Conservation (phyloP, 2,329 filamentous ascomycete species). For the Clonostachys rosea region DNA sequence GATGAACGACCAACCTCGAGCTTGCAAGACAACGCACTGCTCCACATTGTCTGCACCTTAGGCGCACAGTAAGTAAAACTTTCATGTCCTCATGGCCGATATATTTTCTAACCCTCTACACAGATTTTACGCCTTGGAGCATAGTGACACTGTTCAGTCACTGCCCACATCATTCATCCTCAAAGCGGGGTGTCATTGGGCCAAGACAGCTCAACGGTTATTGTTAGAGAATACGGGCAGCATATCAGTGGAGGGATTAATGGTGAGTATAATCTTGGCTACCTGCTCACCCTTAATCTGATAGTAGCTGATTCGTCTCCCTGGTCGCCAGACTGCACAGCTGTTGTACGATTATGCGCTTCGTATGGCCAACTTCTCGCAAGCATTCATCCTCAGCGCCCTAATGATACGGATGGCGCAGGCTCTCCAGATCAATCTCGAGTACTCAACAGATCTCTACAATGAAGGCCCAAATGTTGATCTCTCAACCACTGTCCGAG, state of each 20-base stretch:
- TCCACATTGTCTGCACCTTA: conserved; percentile 1
- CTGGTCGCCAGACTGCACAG: conserved; percentile 2
- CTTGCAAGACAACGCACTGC: background rate
- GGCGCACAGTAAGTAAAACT: background rate
- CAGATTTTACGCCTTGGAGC: conserved; percentile 9
- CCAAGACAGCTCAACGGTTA: conserved; percentile 5
- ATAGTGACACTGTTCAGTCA: conserved; percentile 2
- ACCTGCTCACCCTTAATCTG: too few species aligned
- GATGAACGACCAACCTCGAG: background rate
- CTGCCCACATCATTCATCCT: conserved; percentile 1
- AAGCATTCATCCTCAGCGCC: conserved; percentile 10
- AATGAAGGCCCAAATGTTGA: background rate
- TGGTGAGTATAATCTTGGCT: conserved; percentile 1
- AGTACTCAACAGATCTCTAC: conserved; percentile 7
- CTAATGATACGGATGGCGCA: conserved; percentile 9
- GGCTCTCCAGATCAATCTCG: conserved; percentile 9
- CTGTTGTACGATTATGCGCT: conserved; percentile 10
- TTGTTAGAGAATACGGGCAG: conserved; percentile 4
- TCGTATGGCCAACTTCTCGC: conserved; percentile 9
- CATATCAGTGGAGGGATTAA: conserved; percentile 8
- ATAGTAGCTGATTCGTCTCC: too few species aligned
- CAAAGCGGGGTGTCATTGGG: conserved; percentile 8
- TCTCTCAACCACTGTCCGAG: conserved; percentile 4
- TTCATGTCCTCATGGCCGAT: background rate
- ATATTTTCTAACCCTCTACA: too few species aligned